Base-by-base conservation (phyloP, 2,329 filamentous ascomycete genomes). In the Periconia macrospinosa region DNA sequence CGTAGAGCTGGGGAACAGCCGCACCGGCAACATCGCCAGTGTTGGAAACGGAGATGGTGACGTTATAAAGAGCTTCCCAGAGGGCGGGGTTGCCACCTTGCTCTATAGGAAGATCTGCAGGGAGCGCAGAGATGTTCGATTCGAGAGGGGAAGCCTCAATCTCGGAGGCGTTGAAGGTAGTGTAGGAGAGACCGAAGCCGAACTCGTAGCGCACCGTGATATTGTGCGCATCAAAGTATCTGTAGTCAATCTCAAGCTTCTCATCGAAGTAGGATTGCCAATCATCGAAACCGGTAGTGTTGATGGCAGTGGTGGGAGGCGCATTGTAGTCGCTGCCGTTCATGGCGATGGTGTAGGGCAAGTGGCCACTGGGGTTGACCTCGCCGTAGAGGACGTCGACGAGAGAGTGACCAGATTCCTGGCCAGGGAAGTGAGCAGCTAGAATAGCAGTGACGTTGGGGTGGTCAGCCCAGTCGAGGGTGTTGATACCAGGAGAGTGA, bases 291-390 rank as follows among this genome's bases (percentile, higher is more conserved):
- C 74, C 72, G 13, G 65, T 70, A 10, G 71, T 74, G 58, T 77
- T 76, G 47, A 71, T 70, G 37, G 69, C 73, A 17, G 68, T 71
- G 18, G 64, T 74, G 20, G 74, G 71, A 0, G 83, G 68, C 3
- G 67, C 67, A 23, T 67, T 63, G 64, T 94, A 93, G 69, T 96
- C 91, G 30, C 82, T 78, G 1, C 88, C 78, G 1, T 79, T 80
- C 63, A 86, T 86, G 10, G 90, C 91, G 44, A 96, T 88, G 1
- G 91, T 96, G 75, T 95, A 96, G 0, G 92, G 92, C 2, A 97
- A 78, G 53, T 90, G 88, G 18, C 92, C 92, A 47, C 85, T 91
- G 0, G 87, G 87, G 65, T 91, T 93, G 11, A 86, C 81, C 20
- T 88, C 82, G 8, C 92, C 92, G 54, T 92, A 91, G 2, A 96